Conservation (phyloP, 129 eudicot species). For the Artemisia argyi region DNA sequence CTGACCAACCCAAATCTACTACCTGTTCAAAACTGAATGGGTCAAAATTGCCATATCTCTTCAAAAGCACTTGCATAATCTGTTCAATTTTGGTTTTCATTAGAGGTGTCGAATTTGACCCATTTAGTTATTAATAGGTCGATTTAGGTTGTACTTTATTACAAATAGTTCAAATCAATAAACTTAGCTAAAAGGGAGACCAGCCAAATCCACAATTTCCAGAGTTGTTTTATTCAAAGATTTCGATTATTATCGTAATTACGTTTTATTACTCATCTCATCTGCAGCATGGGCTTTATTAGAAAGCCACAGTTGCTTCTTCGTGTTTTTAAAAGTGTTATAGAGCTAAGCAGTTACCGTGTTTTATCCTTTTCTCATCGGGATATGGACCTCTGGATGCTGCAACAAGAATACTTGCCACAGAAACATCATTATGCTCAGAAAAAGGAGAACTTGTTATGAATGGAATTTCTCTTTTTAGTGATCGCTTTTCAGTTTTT, state of each 20-base stretch:
- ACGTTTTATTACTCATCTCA: too few relatives aligned
- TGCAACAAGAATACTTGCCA: slow-evolving; percentile 47
- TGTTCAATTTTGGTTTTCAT: too few relatives aligned
- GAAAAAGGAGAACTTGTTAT: slow-evolving; percentile 33
- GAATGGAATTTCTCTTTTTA: slow-evolving; percentile 48
- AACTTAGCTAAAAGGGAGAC: too few relatives aligned
- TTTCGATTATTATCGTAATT: too few relatives aligned
- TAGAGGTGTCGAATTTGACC: too few relatives aligned
- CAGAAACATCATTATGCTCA: slow-evolving; percentile 41
- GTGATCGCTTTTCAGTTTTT: slow-evolving; percentile 65
- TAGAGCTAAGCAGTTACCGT: slow-evolving; percentile 45
- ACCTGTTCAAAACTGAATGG: too few relatives aligned
- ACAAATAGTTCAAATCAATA: too few relatives aligned
- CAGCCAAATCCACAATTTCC: not conserved
- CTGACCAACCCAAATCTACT: too few relatives aligned
- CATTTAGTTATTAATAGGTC: too few relatives aligned
- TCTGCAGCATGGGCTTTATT: slow-evolving; percentile 85
- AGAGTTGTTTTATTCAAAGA: slow-evolving; percentile 13
- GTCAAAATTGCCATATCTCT: too few relatives aligned
- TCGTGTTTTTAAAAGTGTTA: slow-evolving; percentile 48
- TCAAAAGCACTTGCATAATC: too few relatives aligned
- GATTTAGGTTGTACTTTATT: too few relatives aligned
- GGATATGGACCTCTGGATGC: slow-evolving; percentile 21
- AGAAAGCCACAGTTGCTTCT: slow-evolving; percentile 63
- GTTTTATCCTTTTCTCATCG: slow-evolving; percentile 73